phyloP scores from a whole-genome alignment of 2,329 filamentous ascomycete genomes.

The Aspergillus clavatus region DNA sequence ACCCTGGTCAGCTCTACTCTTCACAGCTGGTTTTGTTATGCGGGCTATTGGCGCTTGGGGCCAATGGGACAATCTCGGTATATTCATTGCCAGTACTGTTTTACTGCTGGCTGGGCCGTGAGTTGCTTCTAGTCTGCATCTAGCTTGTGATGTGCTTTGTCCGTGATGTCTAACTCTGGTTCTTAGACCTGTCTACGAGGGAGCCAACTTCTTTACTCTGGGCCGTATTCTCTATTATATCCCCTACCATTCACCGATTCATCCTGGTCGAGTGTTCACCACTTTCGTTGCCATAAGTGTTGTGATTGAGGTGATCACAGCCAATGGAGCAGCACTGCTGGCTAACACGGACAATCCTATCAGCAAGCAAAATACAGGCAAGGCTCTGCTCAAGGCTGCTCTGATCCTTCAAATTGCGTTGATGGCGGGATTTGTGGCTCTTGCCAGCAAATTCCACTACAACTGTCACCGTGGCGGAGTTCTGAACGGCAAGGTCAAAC shows the following conservation, averaged over 20 bases:
- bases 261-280: constrained; percentile 56
- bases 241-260: constrained; percentile 47
- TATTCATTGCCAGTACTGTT: constrained; percentile 39
- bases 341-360: constrained; percentile 37
- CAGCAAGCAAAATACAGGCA: constrained; percentile 39
- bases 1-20: constrained; percentile 40
- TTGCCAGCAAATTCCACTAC: constrained; percentile 45
- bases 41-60: constrained; percentile 35
- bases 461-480: constrained; percentile 38
- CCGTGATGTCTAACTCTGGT: background rate
- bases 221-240: constrained; percentile 47
- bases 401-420: constrained; percentile 49
- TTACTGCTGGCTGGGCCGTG: constrained; percentile 39
- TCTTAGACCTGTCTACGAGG: constrained; percentile 39
- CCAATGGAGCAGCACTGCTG: constrained; percentile 47
- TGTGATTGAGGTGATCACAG: constrained; percentile 46
- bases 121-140: constrained; percentile 7
- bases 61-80: constrained; percentile 30
- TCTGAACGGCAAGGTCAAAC: constrained; percentile 41
- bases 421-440: constrained; percentile 46
- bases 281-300: constrained; percentile 52
- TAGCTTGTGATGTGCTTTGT: background rate
- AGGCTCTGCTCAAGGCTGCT: constrained; percentile 46
- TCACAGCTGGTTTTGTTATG: constrained; percentile 35
- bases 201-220: constrained; percentile 50